Percentiles rank a stretch among this genome's conserved stretches.
These are phyloP conservation scores for Craspedostauros australis DNA, from an alignment of 108 stramenopile genomes.

Conservation along the genomic window DNA sequence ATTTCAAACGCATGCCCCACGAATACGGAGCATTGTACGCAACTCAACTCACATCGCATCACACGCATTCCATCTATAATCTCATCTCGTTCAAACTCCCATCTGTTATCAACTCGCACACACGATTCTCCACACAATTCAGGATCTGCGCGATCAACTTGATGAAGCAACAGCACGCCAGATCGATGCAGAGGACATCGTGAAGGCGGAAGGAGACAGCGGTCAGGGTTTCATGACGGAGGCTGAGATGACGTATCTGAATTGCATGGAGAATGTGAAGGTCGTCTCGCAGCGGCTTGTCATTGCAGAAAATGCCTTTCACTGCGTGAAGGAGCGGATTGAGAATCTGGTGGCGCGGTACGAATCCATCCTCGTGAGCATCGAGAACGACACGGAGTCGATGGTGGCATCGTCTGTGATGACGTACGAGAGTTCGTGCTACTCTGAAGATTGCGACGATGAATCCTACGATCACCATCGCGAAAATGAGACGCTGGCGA, in stretches of 20 bases:
- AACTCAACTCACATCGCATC: too few relatives aligned
- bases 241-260: slow-evolving; percentile 68
- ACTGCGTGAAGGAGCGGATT: slow-evolving; percentile 53
- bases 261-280: slow-evolving; percentile 68
- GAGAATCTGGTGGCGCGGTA: slow-evolving; percentile 67
- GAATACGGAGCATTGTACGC: too few relatives aligned
- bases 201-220: slow-evolving; percentile 51
- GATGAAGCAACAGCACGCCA: slow-evolving; percentile 58
- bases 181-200: slow-evolving; percentile 69
- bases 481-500: slow-evolving; percentile 41
- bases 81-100: too few relatives aligned
- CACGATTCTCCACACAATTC: too few relatives aligned
- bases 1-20: too few relatives aligned
- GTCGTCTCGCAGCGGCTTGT: slow-evolving; percentile 62
- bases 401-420: slow-evolving; percentile 45
- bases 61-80: too few relatives aligned
- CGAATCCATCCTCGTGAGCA: slow-evolving; percentile 58
- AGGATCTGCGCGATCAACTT: slow-evolving; percentile 59
- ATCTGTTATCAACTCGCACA: too few relatives aligned
- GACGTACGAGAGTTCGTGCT: slow-evolving; percentile 37
- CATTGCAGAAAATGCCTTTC: slow-evolving; percentile 72
- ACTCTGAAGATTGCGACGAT: slow-evolving; percentile 30
- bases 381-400: slow-evolving; percentile 48
- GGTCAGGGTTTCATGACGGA: slow-evolving; percentile 69
- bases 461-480: slow-evolving; percentile 8